Percentiles rank a stretch among this genome's conserved stretches.
These are phyloP conservation scores for Boletus austroedulis DNA, from an alignment of 1,284 basidiomycete genomes.

Conservation along the genomic window DNA sequence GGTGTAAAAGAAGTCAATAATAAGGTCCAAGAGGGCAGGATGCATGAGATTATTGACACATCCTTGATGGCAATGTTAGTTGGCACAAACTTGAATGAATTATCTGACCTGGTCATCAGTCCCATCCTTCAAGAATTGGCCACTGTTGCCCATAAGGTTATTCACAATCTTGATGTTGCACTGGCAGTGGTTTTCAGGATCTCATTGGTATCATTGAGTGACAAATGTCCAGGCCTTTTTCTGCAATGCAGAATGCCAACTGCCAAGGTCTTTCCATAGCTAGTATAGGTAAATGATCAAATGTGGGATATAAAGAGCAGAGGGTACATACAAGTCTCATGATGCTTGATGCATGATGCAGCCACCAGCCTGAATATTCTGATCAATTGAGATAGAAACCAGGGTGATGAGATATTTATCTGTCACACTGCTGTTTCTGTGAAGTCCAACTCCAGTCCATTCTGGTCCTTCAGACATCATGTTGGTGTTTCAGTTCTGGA, in stretches of 20 bases:
- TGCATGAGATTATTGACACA: too few species aligned
- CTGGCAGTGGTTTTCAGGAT: not conserved
- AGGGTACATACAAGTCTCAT: not conserved
- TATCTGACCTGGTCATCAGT: not conserved
- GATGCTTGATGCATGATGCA: not conserved
- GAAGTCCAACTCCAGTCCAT: too few species aligned
- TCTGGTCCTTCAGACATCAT: too few species aligned
- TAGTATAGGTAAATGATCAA: too few species aligned
- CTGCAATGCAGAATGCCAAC: not conserved
- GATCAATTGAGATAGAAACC: not conserved
- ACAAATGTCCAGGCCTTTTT: not conserved
- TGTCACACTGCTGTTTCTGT: too few species aligned
- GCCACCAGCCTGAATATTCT: not conserved
- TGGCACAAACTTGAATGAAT: too few species aligned
- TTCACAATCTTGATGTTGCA: not conserved
- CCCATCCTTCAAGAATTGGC: not conserved
- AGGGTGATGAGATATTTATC: too few species aligned
- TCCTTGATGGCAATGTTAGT: too few species aligned
- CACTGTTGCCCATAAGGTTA: not conserved
- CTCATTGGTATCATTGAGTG: not conserved
- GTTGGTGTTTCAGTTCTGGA: too few species aligned
- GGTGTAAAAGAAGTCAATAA: too few species aligned
- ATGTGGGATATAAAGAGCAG: not conserved
- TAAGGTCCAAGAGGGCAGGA: too few species aligned
- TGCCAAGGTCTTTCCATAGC: not conserved